A percentile compares a stretch with the other conserved stretches of the same genome.
phyloP scores from a whole-genome alignment of 305 asterid species.

The Plantago lanceolata region DNA sequence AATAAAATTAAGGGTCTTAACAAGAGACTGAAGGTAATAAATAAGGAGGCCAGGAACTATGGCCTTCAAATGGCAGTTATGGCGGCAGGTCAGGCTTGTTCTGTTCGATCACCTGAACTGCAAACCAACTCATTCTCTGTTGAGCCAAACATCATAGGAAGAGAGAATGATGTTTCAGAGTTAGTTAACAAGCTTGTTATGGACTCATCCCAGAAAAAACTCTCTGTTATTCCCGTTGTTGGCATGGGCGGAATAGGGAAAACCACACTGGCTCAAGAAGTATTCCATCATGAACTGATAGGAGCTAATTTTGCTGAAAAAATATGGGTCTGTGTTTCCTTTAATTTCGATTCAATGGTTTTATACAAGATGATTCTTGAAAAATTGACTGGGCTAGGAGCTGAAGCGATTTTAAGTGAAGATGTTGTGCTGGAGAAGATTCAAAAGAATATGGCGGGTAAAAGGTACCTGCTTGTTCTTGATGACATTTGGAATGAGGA shows the following conservation, averaged over 20 bases:
- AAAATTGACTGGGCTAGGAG: background rate
- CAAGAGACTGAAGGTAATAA: too few species aligned
- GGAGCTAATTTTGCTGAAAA: background rate
- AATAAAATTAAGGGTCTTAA: too few species aligned
- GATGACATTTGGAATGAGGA: slow-evolving; percentile 35
- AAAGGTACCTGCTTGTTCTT: slow-evolving; percentile 27
- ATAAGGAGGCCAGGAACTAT: background rate
- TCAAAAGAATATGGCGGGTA: background rate
- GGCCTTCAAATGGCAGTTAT: slow-evolving; percentile 13
- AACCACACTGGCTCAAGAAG: background rate
- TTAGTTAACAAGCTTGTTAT: background rate
- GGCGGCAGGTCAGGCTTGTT: background rate
- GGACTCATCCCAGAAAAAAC: background rate
- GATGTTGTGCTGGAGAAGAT: slow-evolving; percentile 20
- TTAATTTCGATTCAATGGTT: background rate
- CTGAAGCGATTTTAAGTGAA: background rate
- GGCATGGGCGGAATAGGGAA: slow-evolving; percentile 6
- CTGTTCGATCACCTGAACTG: too few species aligned
- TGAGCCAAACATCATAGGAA: background rate
- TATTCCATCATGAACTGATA: background rate
- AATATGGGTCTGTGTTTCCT: background rate
- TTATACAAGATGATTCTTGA: background rate
- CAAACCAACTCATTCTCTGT: background rate
- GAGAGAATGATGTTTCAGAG: background rate
- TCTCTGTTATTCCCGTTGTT: background rate